Evolutionary conservation across 1,284 basidiomycete genomes (phyloP).

Genomic region (Serendipita sp.): DNA sequence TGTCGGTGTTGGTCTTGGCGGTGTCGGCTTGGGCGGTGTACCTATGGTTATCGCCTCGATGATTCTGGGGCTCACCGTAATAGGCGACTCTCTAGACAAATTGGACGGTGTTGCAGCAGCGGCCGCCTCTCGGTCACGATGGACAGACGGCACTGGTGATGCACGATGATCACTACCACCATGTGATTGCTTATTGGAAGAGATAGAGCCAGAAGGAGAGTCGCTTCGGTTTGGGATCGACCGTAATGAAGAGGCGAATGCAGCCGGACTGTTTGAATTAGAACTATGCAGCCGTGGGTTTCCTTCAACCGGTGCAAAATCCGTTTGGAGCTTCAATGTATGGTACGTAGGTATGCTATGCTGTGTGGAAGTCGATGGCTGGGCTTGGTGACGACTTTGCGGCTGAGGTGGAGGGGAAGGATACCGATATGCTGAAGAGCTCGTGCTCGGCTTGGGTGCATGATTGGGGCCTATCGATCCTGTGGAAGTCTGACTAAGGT

Average conservation of each 20-base stretch:
- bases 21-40: not conserved
- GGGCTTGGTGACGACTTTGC: not conserved
- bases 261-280: not conserved
- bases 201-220: not conserved
- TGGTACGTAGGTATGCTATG: not conserved
- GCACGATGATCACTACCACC: not conserved
- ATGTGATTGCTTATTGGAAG: not conserved
- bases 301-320: not conserved
- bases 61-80: not conserved
- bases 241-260: not conserved
- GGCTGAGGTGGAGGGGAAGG: not conserved
- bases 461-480: not conserved
- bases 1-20: not conserved
- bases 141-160: not conserved
- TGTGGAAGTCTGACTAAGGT: not conserved
- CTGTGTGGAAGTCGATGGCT: not conserved
- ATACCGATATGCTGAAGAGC: slow-evolving; percentile 1
- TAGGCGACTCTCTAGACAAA: not conserved
- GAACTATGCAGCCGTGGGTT: not conserved
- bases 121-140: not conserved
- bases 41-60: not conserved
- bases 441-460: not conserved
- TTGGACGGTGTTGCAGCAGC: not conserved
- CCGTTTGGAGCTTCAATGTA: not conserved
- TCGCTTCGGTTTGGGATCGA: not conserved